Evolutionary conservation across 768 basidiomycete genomes (phyloP).

Genomic region (Amyloporia xantha): DNA sequence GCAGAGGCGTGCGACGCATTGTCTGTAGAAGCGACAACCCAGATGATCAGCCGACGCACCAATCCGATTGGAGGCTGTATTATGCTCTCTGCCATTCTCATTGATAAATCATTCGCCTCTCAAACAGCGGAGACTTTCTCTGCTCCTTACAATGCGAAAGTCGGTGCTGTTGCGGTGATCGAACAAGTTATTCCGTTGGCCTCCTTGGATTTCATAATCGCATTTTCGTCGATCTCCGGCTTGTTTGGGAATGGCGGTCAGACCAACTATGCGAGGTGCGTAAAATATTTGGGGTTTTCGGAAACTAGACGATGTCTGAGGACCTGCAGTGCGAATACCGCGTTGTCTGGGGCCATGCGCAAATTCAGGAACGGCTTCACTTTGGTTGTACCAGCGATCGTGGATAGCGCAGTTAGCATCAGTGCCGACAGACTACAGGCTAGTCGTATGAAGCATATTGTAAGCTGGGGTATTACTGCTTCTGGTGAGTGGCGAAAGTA

Average conservation of each 20-base stretch:
- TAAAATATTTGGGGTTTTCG: background rate
- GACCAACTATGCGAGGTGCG: slow-evolving; percentile 13
- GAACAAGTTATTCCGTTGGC: slow-evolving; percentile 4
- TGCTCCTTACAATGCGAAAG: background rate
- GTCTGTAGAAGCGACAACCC: background rate
- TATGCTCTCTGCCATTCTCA: slow-evolving; percentile 8
- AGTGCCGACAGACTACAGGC: background rate
- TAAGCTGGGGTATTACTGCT: slow-evolving; percentile 8
- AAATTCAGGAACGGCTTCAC: slow-evolving; percentile 6
- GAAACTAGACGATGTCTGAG: slow-evolving; percentile 27
- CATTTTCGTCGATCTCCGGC: slow-evolving; percentile 15
- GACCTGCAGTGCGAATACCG: slow-evolving; percentile 7
- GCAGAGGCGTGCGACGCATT: slow-evolving; percentile 6
- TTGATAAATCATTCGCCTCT: slow-evolving; percentile 10
- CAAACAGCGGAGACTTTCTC: slow-evolving; percentile 13
- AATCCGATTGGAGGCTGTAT: slow-evolving; percentile 16
- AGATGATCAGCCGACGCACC: background rate
- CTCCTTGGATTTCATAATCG: slow-evolving; percentile 13
- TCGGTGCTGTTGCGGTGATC: slow-evolving; percentile 4
- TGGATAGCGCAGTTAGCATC: background rate
- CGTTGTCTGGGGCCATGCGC: slow-evolving; percentile 4
- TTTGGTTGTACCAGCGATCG: slow-evolving; percentile 6
- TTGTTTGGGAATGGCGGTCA: slow-evolving; percentile 13
- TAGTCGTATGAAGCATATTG: slow-evolving; percentile 1
- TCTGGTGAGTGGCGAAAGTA: slow-evolving; percentile 14